Conservation (phyloP, 495 filamentous ascomycete genomes). For the Tuber borchii region DNA sequence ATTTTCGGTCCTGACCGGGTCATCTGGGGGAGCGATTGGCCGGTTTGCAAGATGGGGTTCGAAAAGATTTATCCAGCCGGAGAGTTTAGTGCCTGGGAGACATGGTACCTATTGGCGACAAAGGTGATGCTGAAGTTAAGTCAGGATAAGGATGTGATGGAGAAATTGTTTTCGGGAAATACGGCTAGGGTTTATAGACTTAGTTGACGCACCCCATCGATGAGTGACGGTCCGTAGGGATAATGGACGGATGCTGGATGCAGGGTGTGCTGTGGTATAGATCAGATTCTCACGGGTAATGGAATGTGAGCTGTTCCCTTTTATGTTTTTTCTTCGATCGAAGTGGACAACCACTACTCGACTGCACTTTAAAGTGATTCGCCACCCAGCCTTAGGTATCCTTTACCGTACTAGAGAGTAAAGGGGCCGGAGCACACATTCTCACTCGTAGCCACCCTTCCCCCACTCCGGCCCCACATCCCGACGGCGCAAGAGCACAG, state of each 20-base stretch:
- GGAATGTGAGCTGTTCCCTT: neutral
- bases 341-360: neutral
- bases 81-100: constrained; percentile 48
- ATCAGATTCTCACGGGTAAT: neutral
- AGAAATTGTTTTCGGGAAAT: constrained; percentile 61
- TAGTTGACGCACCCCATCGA: constrained; percentile 21
- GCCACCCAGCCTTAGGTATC: neutral
- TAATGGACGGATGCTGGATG: neutral
- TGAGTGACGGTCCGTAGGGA: neutral
- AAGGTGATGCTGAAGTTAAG: constrained; percentile 42
- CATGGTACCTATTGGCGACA: constrained; percentile 12
- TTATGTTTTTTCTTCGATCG: neutral
- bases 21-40: constrained; percentile 90
- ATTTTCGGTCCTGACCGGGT: constrained; percentile 61
- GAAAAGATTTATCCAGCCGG: constrained; percentile 28
- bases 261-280: neutral
- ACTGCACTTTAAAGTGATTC: neutral
- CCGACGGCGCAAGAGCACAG: neutral
- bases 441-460: neutral
- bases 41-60: constrained; percentile 58
- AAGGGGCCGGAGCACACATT: neutral
- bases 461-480: neutral
- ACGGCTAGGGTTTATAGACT: constrained; percentile 64
- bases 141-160: constrained; percentile 55
- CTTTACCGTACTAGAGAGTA: neutral